Percentiles rank a stretch among this genome's conserved stretches.
Evolutionary conservation across 768 basidiomycete genomes (phyloP).

Genomic region (Pleurotus cornucopiae): DNA sequence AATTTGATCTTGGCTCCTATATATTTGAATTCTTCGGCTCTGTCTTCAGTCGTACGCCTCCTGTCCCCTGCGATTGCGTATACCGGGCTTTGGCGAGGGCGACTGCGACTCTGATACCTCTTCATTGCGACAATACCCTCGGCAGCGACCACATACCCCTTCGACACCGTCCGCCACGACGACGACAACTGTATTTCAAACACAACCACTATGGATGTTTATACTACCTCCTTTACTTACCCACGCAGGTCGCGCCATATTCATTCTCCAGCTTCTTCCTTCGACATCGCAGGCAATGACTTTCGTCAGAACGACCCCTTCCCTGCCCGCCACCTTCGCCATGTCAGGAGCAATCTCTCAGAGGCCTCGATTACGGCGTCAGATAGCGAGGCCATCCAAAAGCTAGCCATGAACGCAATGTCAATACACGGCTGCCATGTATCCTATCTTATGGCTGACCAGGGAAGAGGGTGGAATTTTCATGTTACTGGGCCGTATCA

Average conservation of each 20-base stretch:
- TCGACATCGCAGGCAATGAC: constrained; percentile 55
- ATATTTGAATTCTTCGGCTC: constrained; percentile 12
- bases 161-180: background rate
- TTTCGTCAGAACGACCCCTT: constrained; percentile 32
- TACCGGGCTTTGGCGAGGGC: constrained; percentile 23
- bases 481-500: constrained; percentile 88
- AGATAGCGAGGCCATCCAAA: constrained; percentile 61
- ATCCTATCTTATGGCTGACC: constrained; percentile 70
- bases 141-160: constrained; percentile 32
- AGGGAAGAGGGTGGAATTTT: constrained; percentile 80
- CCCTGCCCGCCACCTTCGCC: constrained; percentile 37
- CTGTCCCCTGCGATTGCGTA: constrained; percentile 25
- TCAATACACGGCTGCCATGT: constrained; percentile 80
- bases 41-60: constrained; percentile 20
- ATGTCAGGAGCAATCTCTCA: constrained; percentile 26
- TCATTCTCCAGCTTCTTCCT: constrained; percentile 58
- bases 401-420: constrained; percentile 77
- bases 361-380: constrained; percentile 44
- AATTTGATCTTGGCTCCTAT: constrained; percentile 20
- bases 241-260: constrained; percentile 76
- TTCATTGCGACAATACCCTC: constrained; percentile 50
- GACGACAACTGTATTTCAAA: constrained; percentile 10
- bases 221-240: constrained; percentile 91
- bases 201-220: constrained; percentile 74
- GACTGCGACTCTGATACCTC: constrained; percentile 43